Percentiles rank a stretch among this genome's conserved stretches.
phyloP scores from a whole-genome alignment of 2,329 filamentous ascomycete genomes.

The Colletotrichum falcatum region DNA sequence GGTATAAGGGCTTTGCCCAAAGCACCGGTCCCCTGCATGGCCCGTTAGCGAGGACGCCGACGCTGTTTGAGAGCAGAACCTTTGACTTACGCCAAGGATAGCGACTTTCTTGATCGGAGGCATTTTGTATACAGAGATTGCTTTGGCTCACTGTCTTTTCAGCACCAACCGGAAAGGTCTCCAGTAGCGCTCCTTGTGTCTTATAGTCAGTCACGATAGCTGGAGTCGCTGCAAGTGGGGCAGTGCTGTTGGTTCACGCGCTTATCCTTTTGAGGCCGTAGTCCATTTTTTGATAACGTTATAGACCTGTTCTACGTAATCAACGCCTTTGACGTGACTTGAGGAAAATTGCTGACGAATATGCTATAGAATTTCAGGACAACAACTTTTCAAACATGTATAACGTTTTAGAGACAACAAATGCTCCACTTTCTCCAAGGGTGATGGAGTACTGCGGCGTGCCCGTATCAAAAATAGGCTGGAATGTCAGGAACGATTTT shows the following conservation, averaged over 20 bases:
- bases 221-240: too few species aligned
- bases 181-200: not conserved
- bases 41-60: not conserved
- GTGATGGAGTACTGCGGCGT: too few species aligned
- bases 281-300: not conserved
- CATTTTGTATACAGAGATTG: not conserved
- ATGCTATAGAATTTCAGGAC: too few species aligned
- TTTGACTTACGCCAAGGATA: conserved; percentile 16
- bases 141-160: too few species aligned
- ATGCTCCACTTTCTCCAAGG: too few species aligned
- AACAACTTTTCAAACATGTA: not conserved
- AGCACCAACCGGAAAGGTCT: not conserved
- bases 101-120: not conserved
- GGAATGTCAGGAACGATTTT: too few species aligned
- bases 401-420: too few species aligned
- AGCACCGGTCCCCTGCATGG: not conserved
- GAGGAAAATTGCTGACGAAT: not conserved
- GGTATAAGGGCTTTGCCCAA: conserved; percentile 19
- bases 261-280: not conserved
- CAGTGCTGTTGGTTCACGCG: not conserved
- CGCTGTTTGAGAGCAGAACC: too few species aligned
- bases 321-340: not conserved
- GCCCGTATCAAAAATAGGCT: too few species aligned
- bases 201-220: not conserved
- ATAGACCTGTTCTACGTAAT: not conserved